Evolutionary conservation across 495 filamentous ascomycete genomes (phyloP).

Genomic region (Niebla homalea): DNA sequence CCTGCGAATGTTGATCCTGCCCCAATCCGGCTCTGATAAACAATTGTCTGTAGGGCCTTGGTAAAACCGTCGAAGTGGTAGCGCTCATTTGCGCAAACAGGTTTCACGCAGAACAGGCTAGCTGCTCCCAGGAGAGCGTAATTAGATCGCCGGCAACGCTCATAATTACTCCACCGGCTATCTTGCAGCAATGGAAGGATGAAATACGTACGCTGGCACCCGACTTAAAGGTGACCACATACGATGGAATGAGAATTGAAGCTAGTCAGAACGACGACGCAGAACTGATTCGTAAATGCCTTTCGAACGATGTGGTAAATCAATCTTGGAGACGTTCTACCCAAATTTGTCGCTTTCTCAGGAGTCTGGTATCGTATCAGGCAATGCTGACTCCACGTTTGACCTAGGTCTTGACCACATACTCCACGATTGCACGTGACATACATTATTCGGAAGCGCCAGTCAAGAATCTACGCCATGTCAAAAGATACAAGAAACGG

Average conservation of each 20-base stretch:
- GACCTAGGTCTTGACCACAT: conserved; percentile 57
- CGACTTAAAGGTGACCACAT: conserved; percentile 37
- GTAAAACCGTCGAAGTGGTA: conserved; percentile 86
- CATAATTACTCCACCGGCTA: conserved; percentile 72
- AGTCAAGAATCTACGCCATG: conserved; percentile 49
- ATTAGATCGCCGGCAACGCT: conserved; percentile 52
- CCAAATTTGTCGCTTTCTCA: no score
- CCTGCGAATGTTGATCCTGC: no score
- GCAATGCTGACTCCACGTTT: conserved; percentile 12
- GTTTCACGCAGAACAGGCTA: conserved; percentile 15
- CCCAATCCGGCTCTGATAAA: no score
- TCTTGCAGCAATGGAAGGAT: conserved; percentile 75
- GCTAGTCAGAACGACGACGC: conserved; percentile 25
- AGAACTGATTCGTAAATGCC: conserved; percentile 36
- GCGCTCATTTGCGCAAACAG: conserved; percentile 56
- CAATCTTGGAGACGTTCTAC: no score
- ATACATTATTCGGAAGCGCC: conserved; percentile 62
- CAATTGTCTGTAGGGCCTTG: conserved; percentile 40
- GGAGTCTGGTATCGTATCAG: no score
- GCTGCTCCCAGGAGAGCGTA: conserved; percentile 22
- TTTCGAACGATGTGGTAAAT: conserved; percentile 46
- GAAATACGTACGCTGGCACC: conserved; percentile 64
- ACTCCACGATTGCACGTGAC: conserved; percentile 62
- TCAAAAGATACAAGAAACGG: conserved; percentile 50
- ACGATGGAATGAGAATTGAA: conserved; percentile 34